phyloP scores from a whole-genome alignment of 2,329 filamentous ascomycete species.

The Aureobasidium sp. region DNA sequence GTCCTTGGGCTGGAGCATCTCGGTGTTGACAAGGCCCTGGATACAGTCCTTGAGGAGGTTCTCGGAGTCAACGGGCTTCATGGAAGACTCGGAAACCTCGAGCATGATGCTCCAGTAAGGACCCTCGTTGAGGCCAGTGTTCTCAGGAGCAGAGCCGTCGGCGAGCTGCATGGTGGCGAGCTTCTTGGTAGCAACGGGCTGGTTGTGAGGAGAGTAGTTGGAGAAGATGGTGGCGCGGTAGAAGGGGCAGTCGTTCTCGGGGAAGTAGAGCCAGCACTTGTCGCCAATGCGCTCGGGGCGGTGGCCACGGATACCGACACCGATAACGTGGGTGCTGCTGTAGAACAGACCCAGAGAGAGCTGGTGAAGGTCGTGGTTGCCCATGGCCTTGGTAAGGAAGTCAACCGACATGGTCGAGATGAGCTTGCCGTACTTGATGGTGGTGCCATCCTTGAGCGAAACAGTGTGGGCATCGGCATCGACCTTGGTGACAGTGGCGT shows the following conservation, averaged over 20 bases:
- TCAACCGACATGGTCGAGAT: slow-evolving; percentile 96
- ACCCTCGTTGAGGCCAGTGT: slow-evolving; percentile 66
- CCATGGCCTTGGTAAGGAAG: slow-evolving; percentile 77
- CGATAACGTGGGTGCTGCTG: slow-evolving; percentile 94
- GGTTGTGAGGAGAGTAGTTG: slow-evolving; percentile 99
- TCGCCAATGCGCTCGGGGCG: slow-evolving; percentile 95
- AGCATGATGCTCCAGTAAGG: slow-evolving; percentile 99
- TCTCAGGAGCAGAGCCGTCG: slow-evolving; percentile 72
- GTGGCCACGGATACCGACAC: slow-evolving; percentile 84
- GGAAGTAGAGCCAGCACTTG: slow-evolving; percentile 99
- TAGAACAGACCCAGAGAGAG: slow-evolving; percentile 91
- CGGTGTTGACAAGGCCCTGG: slow-evolving; percentile 93
- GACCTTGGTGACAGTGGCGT: slow-evolving; percentile 76
- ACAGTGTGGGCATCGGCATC: slow-evolving; percentile 80
- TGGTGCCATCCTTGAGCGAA: slow-evolving; percentile 74
- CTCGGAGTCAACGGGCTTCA: slow-evolving; percentile 86
- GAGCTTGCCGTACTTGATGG: slow-evolving; percentile 83
- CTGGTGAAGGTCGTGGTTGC: slow-evolving; percentile 71
- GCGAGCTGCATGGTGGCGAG: slow-evolving; percentile 79
- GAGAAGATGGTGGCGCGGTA: slow-evolving; percentile 99
- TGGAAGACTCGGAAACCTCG: slow-evolving; percentile 87
- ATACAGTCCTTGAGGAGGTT: slow-evolving; percentile 86
- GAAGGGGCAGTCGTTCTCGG: slow-evolving; percentile 96
- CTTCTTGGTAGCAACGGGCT: slow-evolving; percentile 74
- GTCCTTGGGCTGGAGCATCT: slow-evolving; percentile 84